Evolutionary conservation across 169 alveolate genomes (phyloP).

Genomic region (Plasmodium knowlesi): DNA sequence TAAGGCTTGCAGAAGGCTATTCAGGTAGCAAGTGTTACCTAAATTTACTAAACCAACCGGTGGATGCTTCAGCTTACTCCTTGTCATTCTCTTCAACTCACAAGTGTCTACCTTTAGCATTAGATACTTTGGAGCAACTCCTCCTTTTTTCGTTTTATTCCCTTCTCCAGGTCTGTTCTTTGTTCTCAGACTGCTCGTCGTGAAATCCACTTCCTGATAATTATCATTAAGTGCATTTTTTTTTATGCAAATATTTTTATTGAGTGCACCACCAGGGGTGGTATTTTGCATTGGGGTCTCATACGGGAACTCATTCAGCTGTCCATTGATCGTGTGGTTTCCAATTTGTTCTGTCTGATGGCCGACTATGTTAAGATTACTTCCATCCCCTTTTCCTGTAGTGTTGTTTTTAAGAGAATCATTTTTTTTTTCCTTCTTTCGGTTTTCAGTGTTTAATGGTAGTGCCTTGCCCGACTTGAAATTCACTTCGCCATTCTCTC

Average conservation of each 20-base stretch:
- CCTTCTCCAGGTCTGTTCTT: background rate
- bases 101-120: conserved; percentile 22
- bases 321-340: background rate
- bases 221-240: background rate
- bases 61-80: conserved; percentile 27
- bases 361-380: background rate
- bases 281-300: background rate
- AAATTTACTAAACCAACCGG: conserved; percentile 91
- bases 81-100: conserved; percentile 20
- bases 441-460: background rate
- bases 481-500: background rate
- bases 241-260: background rate
- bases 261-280: background rate
- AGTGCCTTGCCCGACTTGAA: background rate
- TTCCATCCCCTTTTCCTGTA: background rate
- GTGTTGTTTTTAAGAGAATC: background rate
- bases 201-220: conserved; percentile 18
- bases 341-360: background rate
- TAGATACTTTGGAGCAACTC: conserved; percentile 22
- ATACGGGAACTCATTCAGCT: background rate
- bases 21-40: conserved; percentile 97
- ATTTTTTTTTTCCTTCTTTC: background rate
- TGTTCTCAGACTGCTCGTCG: background rate
- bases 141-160: background rate
- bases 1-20: conserved; percentile 94